Evolutionary conservation across 164 flowering plant genomes (phyloP).

Genomic region (grape (Vitis vinifera)): DNA sequence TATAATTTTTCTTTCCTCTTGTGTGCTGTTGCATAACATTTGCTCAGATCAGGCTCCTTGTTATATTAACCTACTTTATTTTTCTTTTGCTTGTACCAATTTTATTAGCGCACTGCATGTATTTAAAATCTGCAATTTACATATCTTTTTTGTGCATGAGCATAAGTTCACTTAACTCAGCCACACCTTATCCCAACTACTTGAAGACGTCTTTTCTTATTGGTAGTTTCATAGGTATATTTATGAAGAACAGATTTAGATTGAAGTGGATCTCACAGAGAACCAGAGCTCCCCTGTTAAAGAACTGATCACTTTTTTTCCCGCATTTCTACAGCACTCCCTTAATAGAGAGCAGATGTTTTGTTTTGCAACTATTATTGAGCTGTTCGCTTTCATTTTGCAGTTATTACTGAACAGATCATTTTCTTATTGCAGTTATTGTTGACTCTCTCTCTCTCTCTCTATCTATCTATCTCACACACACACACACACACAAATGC

Average conservation of each 20-base stretch:
- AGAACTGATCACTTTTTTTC: not conserved
- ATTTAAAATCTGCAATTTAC: not conserved
- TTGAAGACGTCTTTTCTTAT: not conserved
- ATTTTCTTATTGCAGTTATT: not conserved
- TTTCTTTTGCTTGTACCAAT: not conserved
- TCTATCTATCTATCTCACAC: not conserved
- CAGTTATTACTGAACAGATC: too few relatives aligned
- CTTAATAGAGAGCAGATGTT: not conserved
- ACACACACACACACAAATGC: not conserved
- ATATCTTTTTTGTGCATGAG: not conserved
- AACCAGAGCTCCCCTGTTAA: not conserved
- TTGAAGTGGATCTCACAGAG: not conserved
- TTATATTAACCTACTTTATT: not conserved
- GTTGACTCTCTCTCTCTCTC: not conserved
- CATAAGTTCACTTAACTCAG: not conserved
- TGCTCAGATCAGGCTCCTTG: constrained; percentile 1
- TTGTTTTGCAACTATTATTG: too few relatives aligned
- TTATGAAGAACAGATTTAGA: not conserved
- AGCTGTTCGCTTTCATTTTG: too few relatives aligned
- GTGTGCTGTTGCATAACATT: not conserved
- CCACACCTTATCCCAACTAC: not conserved
- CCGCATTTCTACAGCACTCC: not conserved
- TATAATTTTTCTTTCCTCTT: not conserved
- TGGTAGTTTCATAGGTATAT: not conserved
- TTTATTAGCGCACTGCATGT: not conserved